Evolutionary conservation across 2,329 filamentous ascomycete genomes (phyloP).

Genomic region (Fusarium nematophilum): DNA sequence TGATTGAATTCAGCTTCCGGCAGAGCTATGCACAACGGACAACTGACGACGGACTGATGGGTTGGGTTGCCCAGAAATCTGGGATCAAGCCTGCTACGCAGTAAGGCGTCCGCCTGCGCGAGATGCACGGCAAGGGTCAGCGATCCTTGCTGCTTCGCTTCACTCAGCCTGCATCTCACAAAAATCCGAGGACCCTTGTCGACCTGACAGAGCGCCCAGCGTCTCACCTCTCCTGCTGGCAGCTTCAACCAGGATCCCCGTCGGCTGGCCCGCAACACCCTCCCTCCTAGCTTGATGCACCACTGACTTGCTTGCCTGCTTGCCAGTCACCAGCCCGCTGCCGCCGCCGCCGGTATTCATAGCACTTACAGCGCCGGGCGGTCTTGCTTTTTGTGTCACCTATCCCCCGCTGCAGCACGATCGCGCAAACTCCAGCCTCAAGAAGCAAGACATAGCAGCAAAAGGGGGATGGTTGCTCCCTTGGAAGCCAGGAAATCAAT

Average conservation of each 20-base stretch:
- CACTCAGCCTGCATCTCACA: conserved; percentile 23
- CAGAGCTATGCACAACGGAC: conserved; percentile 9
- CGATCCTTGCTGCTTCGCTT: conserved; percentile 28
- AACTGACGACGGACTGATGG: conserved; percentile 8
- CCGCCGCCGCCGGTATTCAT: conserved; percentile 11
- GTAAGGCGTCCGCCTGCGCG: conserved; percentile 4
- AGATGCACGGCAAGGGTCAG: conserved; percentile 25
- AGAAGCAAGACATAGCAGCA: conserved; percentile 15
- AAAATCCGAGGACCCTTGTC: conserved; percentile 16
- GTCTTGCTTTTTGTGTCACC: conserved; percentile 31
- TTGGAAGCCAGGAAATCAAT: conserved; percentile 54
- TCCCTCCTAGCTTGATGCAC: conserved; percentile 28
- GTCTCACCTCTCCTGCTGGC: conserved; percentile 16
- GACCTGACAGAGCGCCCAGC: conserved; percentile 6
- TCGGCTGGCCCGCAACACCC: conserved; percentile 28
- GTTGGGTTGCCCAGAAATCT: conserved; percentile 30
- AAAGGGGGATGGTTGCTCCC: conserved; percentile 28
- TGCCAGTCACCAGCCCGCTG: conserved; percentile 17
- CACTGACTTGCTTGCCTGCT: conserved; percentile 24
- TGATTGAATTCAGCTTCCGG: conserved; percentile 19
- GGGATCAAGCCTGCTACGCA: conserved; percentile 18
- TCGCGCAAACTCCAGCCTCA: conserved; percentile 27
- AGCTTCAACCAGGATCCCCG: conserved; percentile 26
- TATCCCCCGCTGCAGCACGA: conserved; percentile 23
- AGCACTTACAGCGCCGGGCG: conserved; percentile 13